These are phyloP conservation scores for Coemansia aciculifera DNA, from an alignment of 192 early-diverging fungal genomes.

Conservation along the genomic window DNA sequence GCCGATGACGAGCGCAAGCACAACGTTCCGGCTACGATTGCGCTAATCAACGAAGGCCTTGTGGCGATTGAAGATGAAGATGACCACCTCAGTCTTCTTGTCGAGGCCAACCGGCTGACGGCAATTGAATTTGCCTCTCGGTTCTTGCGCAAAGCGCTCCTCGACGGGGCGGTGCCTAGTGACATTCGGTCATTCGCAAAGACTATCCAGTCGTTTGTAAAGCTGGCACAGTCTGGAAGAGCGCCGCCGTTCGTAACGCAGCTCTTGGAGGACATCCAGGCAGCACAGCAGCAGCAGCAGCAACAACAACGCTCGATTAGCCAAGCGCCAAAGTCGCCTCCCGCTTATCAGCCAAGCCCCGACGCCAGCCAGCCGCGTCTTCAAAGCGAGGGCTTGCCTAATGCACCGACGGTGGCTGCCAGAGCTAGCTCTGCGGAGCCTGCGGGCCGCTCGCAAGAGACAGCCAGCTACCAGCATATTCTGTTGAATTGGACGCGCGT, in stretches of 20 bases:
- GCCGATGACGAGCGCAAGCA: slow-evolving; percentile 94
- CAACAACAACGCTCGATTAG: slow-evolving; percentile 2
- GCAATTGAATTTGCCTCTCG: slow-evolving; percentile 78
- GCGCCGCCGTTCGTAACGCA: slow-evolving; percentile 50
- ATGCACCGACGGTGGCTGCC: background rate
- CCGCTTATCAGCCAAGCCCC: background rate
- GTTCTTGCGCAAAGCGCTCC: slow-evolving; percentile 70
- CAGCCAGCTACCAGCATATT: slow-evolving; percentile 53
- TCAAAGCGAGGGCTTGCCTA: background rate
- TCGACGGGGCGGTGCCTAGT: slow-evolving; percentile 52
- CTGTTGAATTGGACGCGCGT: slow-evolving; percentile 55
- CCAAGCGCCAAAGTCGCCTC: background rate
- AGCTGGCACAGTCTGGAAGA: slow-evolving; percentile 64
- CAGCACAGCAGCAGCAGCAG: slow-evolving; percentile 20
- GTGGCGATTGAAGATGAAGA: slow-evolving; percentile 82
- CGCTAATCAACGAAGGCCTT: slow-evolving; percentile 78
- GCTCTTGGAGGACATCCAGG: slow-evolving; percentile 41
- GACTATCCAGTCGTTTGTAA: slow-evolving; percentile 73
- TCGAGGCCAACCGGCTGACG: slow-evolving; percentile 70
- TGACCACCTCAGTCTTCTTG: slow-evolving; percentile 79
- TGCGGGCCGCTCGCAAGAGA: slow-evolving; percentile 23
- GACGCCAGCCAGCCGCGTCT: background rate
- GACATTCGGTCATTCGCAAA: slow-evolving; percentile 63
- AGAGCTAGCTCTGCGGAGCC: slow-evolving; percentile 7
- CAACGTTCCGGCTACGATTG: slow-evolving; percentile 80